Base-by-base conservation (phyloP, 2,329 filamentous ascomycete genomes). In the Plectosphaerella sp. region DNA sequence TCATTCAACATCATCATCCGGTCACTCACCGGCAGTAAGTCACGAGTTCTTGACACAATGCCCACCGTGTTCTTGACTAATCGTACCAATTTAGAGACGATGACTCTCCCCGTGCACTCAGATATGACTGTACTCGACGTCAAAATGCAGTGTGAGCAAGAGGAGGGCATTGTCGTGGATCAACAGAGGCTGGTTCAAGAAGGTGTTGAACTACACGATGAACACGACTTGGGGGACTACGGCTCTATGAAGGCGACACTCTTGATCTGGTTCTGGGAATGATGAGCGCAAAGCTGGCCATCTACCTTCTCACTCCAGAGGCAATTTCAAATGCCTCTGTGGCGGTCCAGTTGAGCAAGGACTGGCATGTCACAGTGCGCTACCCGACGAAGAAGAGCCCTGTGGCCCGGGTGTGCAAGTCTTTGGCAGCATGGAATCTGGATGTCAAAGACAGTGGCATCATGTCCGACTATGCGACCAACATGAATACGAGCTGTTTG, bases 311-410 rank as follows among this genome's bases (percentile, higher is more conserved):
- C 33, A 28, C 52, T 2, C 35, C 41, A 3, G 12, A 20, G 8
- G 11, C 10, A 6, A 24, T 52, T 25, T 4, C 28, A 3, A 5
- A 47, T 1, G 36, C 45, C 25, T 11, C 11, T 6, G 53, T 52
- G 16, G 15, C 12, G 4, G 42, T 54, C 10, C 8, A 20, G 7
- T 39, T 51, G 18, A 47, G 36, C 7, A 18, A 15, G 1, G 28
- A 51, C 16, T 51, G 48, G 48, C 20, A 16, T 5, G 36, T 54
- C 22, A 45, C 45, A 3, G 45, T 9, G 39, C 36, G 47, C 22
- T 55, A 45, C 18, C 51, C 48, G 1, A n/a, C n/a, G n/a, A n/a
- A n/a, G n/a, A n/a, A n/a, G n/a, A n/a, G n/a, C n/a, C n/a, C n/a
- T n/a, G n/a, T n/a, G n/a, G n/a, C n/a, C n/a, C n/a, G n/a, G n/a